phyloP scores from a whole-genome alignment of 306 rosid species.

The Sicyos baderoa region DNA sequence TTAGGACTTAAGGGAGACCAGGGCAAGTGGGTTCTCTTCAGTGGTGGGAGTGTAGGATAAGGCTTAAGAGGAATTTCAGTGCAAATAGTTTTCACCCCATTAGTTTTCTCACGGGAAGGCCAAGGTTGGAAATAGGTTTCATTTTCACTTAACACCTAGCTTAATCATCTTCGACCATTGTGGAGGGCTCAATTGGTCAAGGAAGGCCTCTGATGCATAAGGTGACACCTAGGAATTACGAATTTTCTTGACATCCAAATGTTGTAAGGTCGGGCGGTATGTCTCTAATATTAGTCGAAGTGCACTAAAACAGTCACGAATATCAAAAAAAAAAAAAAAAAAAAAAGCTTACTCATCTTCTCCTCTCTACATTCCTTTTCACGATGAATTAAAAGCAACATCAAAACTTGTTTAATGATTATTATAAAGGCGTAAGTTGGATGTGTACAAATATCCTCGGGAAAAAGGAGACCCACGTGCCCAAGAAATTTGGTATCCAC shows the following conservation, averaged over 20 bases:
- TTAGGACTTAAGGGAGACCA: constrained; percentile 34
- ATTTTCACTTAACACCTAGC: constrained; percentile 22
- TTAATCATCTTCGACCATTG: constrained; percentile 29
- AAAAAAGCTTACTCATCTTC: constrained; percentile 29
- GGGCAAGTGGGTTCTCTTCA: constrained; percentile 28
- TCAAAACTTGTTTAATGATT: constrained; percentile 27
- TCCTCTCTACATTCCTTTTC: constrained; percentile 49
- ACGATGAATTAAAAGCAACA: constrained; percentile 44
- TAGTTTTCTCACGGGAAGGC: constrained; percentile 87
- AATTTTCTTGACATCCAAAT: too few relatives aligned
- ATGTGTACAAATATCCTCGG: constrained; percentile 27
- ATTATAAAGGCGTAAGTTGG: constrained; percentile 33
- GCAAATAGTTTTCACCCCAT: constrained; percentile 28
- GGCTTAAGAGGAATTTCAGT: constrained; percentile 25
- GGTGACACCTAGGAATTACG: too few relatives aligned
- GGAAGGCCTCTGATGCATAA: too few relatives aligned
- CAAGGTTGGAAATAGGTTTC: constrained; percentile 69
- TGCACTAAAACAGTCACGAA: too few relatives aligned
- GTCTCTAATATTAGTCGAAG: too few relatives aligned
- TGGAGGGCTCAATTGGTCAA: too few relatives aligned
- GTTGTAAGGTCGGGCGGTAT: too few relatives aligned
- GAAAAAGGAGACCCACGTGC: constrained; percentile 59
- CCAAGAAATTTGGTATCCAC: constrained; percentile 5
- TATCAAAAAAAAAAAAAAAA: too few relatives aligned
- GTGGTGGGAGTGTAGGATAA: constrained; percentile 35